Base-by-base conservation (phyloP, 2,329 filamentous ascomycete species). In the Ophiostoma novo-ulmi region DNA sequence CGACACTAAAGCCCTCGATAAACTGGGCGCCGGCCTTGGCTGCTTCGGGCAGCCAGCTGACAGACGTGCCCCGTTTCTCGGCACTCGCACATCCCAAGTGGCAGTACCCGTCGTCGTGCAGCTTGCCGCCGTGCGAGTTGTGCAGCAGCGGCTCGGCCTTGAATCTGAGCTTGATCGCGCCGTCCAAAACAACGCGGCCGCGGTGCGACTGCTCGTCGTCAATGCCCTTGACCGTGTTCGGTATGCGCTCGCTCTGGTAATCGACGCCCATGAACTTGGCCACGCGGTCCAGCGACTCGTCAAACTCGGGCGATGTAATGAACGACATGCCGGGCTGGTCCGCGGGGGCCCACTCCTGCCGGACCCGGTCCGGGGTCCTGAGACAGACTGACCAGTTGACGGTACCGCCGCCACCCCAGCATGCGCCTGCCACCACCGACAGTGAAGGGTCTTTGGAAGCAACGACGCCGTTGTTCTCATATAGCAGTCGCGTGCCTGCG, bases 371-470 rank as follows among this genome's bases (percentile, higher is more conserved):
- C 77, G 94, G 92, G 0, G 92, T 91, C 75, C 85, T 82, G 69
- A 89, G 80, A 68, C 81, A 82, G 10, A 87, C 86, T 76, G 85
- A 91, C 93, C 93, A 97, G 79, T 97, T 97, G 75, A 97, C 80
- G 0, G 92, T 93, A 6, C 93, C 93, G 70, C 94, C 94, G 61
- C 94, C 94, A 39, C 94, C 94, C 87, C 91, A 97, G 41, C 87
- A 87, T 70, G 87, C 86, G 1, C 91, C 94, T 0, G 90, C 87
- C 2, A 91, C 78, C 14, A 94, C 79, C 20, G 81, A 85, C 41
- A 89, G 81, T 6, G 85, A 84, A 13, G 82, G 81, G 76, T 91
- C 85, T 72, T 90, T 82, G 73, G 83, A 82, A 74, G 84, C 76
- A 5, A 85, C 75, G 22, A 87, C 78, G 8, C 90, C 91, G 31